Conservation (phyloP, 2,329 filamentous ascomycete species). For the Anthostomella pinea region DNA sequence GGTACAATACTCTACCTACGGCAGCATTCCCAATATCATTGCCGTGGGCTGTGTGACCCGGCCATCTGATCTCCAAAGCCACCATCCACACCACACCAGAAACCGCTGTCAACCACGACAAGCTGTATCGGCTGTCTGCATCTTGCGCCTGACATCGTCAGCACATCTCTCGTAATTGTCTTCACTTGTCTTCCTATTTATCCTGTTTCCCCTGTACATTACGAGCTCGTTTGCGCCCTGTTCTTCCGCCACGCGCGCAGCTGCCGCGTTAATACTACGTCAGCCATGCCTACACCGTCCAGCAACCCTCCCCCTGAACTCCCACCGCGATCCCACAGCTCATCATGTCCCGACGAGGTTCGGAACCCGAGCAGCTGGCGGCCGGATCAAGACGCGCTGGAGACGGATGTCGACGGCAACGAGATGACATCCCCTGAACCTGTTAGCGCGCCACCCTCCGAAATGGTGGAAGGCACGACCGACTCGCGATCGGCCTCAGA, state of each 20-base stretch:
- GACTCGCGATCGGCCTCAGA: constrained; percentile 26
- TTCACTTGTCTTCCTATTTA: constrained; percentile 9
- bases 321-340: constrained; percentile 29
- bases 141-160: too few relatives aligned
- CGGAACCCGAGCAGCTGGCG: constrained; percentile 25
- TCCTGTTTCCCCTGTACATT: background rate
- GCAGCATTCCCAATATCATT: too few relatives aligned
- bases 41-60: too few relatives aligned
- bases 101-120: too few relatives aligned
- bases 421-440: constrained; percentile 23
- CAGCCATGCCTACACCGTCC: constrained; percentile 32
- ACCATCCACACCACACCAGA: too few relatives aligned
- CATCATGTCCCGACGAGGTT: constrained; percentile 31
- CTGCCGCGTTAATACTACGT: constrained; percentile 7
- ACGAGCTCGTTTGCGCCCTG: background rate
- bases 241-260: constrained; percentile 8
- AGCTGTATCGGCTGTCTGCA: too few relatives aligned
- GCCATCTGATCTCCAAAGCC: too few relatives aligned
- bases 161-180: too few relatives aligned
- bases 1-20: too few relatives aligned
- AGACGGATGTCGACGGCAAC: constrained; percentile 26
- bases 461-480: constrained; percentile 14
- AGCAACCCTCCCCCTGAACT: constrained; percentile 27
- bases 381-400: constrained; percentile 24
- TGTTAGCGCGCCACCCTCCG: constrained; percentile 19